These are phyloP conservation scores for Globisporangium cystogenes DNA, from an alignment of 352 stramenopile genomes.

Conservation along the genomic window DNA sequence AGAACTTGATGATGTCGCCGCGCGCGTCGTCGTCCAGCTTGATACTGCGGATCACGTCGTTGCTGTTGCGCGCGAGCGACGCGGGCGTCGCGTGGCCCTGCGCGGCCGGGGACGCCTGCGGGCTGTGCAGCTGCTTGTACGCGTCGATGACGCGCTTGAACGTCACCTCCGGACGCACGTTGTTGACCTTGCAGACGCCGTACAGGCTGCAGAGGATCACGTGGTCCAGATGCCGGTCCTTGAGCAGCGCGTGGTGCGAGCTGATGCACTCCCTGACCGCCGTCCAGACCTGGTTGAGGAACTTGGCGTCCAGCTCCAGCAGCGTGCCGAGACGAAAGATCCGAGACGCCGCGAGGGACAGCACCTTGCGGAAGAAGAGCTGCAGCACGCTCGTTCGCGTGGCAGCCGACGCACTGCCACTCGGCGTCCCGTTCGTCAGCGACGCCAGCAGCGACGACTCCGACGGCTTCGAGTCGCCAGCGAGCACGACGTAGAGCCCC, in stretches of 20 bases:
- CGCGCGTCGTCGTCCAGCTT: slow-evolving; percentile 52
- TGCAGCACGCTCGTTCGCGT: slow-evolving; percentile 53
- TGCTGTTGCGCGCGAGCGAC: slow-evolving; percentile 31
- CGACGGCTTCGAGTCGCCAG: slow-evolving; percentile 18
- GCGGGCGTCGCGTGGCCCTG: slow-evolving; percentile 12
- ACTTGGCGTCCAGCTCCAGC: slow-evolving; percentile 62
- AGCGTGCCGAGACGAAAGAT: slow-evolving; percentile 70
- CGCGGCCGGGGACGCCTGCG: slow-evolving; percentile 19
- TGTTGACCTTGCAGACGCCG: slow-evolving; percentile 83
- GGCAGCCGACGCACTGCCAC: not conserved
- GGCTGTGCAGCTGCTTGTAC: slow-evolving; percentile 66
- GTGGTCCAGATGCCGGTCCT: slow-evolving; percentile 75
- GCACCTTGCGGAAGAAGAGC: slow-evolving; percentile 83
- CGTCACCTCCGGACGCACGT: slow-evolving; percentile 48
- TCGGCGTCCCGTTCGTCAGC: slow-evolving; percentile 13
- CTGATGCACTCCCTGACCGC: slow-evolving; percentile 80
- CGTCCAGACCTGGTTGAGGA: slow-evolving; percentile 86
- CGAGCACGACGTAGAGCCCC: slow-evolving; percentile 58
- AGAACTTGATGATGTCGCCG: slow-evolving; percentile 89
- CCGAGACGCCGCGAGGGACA: slow-evolving; percentile 73
- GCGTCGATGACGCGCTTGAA: slow-evolving; percentile 76
- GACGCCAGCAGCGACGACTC: slow-evolving; percentile 7
- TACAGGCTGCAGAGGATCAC: slow-evolving; percentile 83
- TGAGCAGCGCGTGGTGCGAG: slow-evolving; percentile 49
- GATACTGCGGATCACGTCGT: slow-evolving; percentile 77